Percentiles rank a stretch among this genome's conserved stretches.
These are phyloP conservation scores for Beauveria varroae DNA, from an alignment of 2,329 filamentous ascomycete genomes.

Conservation along the genomic window DNA sequence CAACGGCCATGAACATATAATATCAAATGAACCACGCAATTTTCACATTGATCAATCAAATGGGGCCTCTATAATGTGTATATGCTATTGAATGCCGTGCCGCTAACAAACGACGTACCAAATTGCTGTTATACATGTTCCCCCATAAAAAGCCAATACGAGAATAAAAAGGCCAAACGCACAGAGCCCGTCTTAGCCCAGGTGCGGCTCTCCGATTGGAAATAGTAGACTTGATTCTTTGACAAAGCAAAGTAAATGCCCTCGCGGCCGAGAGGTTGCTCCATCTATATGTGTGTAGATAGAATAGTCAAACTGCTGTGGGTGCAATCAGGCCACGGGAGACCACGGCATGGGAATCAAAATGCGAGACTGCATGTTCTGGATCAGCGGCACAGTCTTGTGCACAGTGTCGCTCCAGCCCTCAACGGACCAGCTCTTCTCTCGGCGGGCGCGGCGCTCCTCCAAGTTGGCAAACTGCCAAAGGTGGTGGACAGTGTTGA, in stretches of 20 bases:
- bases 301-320: not conserved
- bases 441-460: constrained; percentile 80
- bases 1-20: not conserved
- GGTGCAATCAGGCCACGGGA: constrained; percentile 60
- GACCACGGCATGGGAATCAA: constrained; percentile 95
- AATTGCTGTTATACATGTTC: constrained; percentile 10
- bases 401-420: constrained; percentile 97
- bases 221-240: not conserved
- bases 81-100: constrained; percentile 4
- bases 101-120: constrained; percentile 4
- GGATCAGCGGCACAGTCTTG: constrained; percentile 95
- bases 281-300: constrained; percentile 9
- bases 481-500: constrained; percentile 95
- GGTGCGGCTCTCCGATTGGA: not conserved
- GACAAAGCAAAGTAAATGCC: constrained; percentile 8
- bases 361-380: constrained; percentile 91
- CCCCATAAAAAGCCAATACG: not conserved
- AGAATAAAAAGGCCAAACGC: not conserved
- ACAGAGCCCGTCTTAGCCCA: not conserved
- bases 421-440: constrained; percentile 91
- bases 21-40: not conserved
- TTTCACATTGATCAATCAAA: not conserved
- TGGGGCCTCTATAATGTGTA: not conserved
- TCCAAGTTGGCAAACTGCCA: constrained; percentile 98
- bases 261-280: not conserved